Evolutionary conservation across 352 stramenopile genomes (phyloP), one percentile per base, ranked within the genome.

Genomic region (Globisporangium lucens): DNA sequence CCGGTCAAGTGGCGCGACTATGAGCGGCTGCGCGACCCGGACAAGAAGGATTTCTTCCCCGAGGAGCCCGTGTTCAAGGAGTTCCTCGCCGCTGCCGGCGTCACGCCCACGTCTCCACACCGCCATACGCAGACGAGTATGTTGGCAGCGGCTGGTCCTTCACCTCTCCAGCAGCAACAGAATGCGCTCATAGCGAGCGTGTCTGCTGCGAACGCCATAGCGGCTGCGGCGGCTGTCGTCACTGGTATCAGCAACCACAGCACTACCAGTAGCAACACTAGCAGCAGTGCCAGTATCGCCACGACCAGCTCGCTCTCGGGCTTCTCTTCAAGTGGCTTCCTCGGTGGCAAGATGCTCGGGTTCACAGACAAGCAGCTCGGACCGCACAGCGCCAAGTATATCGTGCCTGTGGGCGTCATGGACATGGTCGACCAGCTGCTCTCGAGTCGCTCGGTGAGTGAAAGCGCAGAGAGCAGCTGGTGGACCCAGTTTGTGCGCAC

Each of bases 1-100:
- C 76, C 78, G 10, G 43, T 63, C 65, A 77, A 74, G 58, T 86
- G 78, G 78, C 76, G 75, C 36, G 78, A 83, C 62, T 86, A 82
- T 76, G 78, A 86, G 56, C 74, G 72, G 0, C 67, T 86, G 56
- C 75, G 75, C 6, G 78, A 86, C 47, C 46, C 29, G 29, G 78
- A 83, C 47, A 86, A 86, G 62, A 76, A 74, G 58, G 52, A 58
- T 22, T 86, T 82, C 52, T 86, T 86, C 67, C 78, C 78, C 1
- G 72, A 80, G 1, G 62, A 52, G 30, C 61, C 68, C 13, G 68
- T 69, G 35, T 65, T 70, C 53, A 77, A 77, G 55, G 75, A 82
- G 35, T 61, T 65, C 33, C 56, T 70, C 3, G 63, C 74, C 2
- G 65, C 62, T 8, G 51, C 63, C 12, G 38, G 51, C 24, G 33